Evolutionary conservation across 768 basidiomycete species (phyloP), one percentile per base, ranked within the genome.

Genomic region (Pholiota molesta): DNA sequence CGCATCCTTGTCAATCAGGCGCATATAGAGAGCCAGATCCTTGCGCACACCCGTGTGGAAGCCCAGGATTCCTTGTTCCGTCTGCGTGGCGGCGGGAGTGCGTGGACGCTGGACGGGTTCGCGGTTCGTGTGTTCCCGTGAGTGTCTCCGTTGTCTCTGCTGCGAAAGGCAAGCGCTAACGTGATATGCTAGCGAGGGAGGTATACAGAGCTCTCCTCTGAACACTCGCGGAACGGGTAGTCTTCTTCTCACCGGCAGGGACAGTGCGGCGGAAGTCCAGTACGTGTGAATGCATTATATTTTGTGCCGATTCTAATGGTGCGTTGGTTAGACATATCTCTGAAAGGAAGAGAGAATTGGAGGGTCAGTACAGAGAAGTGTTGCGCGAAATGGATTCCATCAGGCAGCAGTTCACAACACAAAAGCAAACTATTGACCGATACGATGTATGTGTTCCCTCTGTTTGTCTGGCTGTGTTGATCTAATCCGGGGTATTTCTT

Each of bases 1-100:
- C 92, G 95, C 55, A 81, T 95, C 35, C 72, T 99, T 49, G 89
- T 99, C 74, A 94, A 95, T 72, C 78, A 81, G 55, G 75, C 77
- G 21, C 76, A 72, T 49, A 92, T 97, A 54, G 97, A 99, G 73
- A 78, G 82, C 16, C 83, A 81, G 2, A 73, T 94, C 9, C 80
- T 99, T 21, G 86, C 90, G 0, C 69, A 67, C 2, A 84, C 77
- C 9, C 92, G 94, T 75, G 71, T 69, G 0, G 84, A 88, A 39
- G 95, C 85, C 1, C 86, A 95, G 62, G 64, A 77, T 0, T 74
- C 82, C 26, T 75, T 91, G 42, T 64, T 74, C 49, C 62, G 65
- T 11, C 67, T 86, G 26, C 67, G 72, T 7, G 72, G 79, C 23
- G 83, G 83, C n/a, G 88, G 89, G 8, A 71, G 72, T 10, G 89